Conservation (phyloP, 73 alveolate genomes). For the Symbiodinium pilosum region DNA sequence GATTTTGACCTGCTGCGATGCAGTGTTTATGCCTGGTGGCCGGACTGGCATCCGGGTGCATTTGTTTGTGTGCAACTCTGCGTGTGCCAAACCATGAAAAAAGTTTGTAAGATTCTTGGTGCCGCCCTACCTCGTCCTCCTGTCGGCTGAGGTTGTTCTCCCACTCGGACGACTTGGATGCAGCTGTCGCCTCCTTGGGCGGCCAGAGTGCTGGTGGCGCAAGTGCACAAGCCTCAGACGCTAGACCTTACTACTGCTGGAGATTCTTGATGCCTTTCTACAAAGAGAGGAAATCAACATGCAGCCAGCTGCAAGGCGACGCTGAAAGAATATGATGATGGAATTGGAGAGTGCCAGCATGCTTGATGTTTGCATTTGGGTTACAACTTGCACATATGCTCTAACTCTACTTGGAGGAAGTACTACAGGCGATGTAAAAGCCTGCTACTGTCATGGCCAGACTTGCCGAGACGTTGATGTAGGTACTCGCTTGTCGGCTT, state of each 20-base stretch:
- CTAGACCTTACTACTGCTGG: not conserved
- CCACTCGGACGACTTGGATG: slow-evolving; percentile 75
- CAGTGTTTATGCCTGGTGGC: no score
- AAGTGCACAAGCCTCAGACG: not conserved
- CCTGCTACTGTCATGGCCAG: no score
- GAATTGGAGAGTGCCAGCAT: slow-evolving; percentile 67
- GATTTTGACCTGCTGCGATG: no score
- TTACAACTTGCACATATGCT: not conserved
- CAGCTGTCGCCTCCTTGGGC: slow-evolving; percentile 68
- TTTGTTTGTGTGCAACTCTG: no score
- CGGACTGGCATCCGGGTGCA: no score
- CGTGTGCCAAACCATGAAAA: no score
- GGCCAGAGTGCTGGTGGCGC: slow-evolving; percentile 16
- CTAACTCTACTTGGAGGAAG: not conserved
- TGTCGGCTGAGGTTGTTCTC: slow-evolving; percentile 56
- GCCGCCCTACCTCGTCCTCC: no score
- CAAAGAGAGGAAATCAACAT: not conserved
- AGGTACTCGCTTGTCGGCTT: slow-evolving; percentile 89
- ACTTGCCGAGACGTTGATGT: not conserved
- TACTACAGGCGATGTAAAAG: no score
- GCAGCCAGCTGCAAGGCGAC: not conserved
- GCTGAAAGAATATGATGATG: slow-evolving; percentile 25
- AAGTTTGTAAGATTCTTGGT: no score
- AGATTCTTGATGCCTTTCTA: not conserved
- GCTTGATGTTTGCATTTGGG: not conserved